Evolutionary conservation across 1,284 basidiomycete species (phyloP), one percentile per base, ranked within the genome.

Genomic region (Porodaedalea pini): DNA sequence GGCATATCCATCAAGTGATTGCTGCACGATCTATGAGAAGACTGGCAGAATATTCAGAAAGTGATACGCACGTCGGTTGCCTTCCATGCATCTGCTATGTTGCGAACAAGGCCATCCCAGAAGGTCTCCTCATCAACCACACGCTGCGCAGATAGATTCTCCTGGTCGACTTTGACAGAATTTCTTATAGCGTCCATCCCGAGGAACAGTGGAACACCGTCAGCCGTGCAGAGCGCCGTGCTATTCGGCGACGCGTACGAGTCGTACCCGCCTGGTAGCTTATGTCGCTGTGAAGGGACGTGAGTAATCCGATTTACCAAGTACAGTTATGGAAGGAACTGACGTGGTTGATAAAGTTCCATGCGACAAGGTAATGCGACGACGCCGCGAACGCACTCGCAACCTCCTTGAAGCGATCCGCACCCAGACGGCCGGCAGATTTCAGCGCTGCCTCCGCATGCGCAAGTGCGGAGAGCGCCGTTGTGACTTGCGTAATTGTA

Each of bases 401-500:
- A 36, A 62, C 59, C 25, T 29, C 49, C 21, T 61, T 39, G 34
- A 61, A 60, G 7, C 61, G 51, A 34, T 58, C 61, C n/a, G 36
- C 25, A 21, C 59, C 59, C 10, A 11, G 37, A 41, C 47, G 27
- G 17, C 45, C 56, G 11, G 59, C 61, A 36, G 31, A 37, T 29
- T 43, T 54, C 27, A 62, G 50, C 17, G 44, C 23, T 1, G 43
- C 39, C 44, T 62, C 61, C 6, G 56, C 34, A 17, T 61, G 61
- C 15, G 59, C 59, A 21, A 62, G 51, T 10, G 54, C 44, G 32
- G 56, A 40, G 19, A 62, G 48, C 15, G 61, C 57, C 10, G 61
- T 61, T 27, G 61, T 41, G 44, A 61, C 59, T 56, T 62, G 61
- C 23, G 61, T 61, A 27, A 62, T 50, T 13, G 61, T 61, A 4